A percentile compares a stretch with the other conserved stretches of the same genome.
Conservation (phyloP, 2,329 filamentous ascomycete species). For the Arthrobotrys pseudoclavata region DNA sequence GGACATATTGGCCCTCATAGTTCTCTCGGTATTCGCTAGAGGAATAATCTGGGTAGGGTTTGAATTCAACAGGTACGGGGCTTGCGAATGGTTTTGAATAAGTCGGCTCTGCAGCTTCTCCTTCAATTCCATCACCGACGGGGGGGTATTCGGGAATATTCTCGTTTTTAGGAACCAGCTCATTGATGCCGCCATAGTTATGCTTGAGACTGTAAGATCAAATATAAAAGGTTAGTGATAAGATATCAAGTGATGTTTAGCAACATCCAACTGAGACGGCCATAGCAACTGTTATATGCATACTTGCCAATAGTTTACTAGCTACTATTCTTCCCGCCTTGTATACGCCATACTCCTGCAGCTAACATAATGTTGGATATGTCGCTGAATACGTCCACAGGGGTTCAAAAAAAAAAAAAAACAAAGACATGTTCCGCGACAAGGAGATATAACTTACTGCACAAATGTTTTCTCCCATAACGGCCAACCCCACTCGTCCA, state of each 20-base stretch:
- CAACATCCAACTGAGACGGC: conserved; percentile 12
- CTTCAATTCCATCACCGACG: background rate
- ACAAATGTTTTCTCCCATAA: conserved; percentile 47
- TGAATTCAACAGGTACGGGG: conserved; percentile 25
- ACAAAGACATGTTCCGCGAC: background rate
- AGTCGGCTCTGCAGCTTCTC: conserved; percentile 4
- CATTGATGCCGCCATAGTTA: conserved; percentile 51
- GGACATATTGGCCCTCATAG: conserved; percentile 23
- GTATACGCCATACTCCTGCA: background rate
- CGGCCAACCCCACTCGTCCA: conserved; percentile 43
- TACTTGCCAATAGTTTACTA: background rate
- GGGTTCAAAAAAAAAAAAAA: background rate
- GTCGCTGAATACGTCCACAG: background rate
- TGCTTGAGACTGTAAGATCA: conserved; percentile 24
- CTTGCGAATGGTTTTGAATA: conserved; percentile 21
- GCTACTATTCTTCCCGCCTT: background rate
- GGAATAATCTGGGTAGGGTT: conserved; percentile 37
- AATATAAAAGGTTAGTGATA: background rate
- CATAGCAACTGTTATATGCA: background rate
- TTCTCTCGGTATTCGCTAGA: conserved; percentile 7
- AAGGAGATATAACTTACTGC: conserved; percentile 38
- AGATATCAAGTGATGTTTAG: background rate
- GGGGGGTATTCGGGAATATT: conserved; percentile 48
- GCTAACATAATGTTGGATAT: background rate
- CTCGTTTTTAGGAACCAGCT: conserved; percentile 49